phyloP scores from a whole-genome alignment of 1,139 yeast species.

The Diutina neorugosa region DNA sequence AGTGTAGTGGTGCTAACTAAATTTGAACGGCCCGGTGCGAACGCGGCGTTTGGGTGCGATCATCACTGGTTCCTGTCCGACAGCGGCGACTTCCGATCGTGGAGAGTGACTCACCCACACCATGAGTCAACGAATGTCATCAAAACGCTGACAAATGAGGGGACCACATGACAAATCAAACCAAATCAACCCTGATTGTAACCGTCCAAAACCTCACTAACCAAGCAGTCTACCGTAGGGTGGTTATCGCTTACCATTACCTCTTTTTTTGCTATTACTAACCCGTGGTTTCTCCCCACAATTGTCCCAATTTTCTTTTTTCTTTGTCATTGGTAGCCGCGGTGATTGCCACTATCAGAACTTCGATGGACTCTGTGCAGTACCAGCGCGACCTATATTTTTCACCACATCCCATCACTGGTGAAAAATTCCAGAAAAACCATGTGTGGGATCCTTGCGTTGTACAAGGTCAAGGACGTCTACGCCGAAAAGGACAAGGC shows the following conservation, averaged over 20 bases:
- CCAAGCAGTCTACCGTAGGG: no score
- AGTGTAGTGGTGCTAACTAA: no score
- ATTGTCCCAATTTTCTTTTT: no score
- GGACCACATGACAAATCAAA: no score
- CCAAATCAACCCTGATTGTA: no score
- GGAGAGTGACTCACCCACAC: neutral
- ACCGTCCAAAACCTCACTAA: no score
- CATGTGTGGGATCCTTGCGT: conserved; percentile 98
- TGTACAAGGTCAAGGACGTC: conserved; percentile 70
- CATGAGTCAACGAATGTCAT: no score
- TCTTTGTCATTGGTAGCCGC: neutral
- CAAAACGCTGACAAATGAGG: no score
- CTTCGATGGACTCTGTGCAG: neutral
- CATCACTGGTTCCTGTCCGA: neutral
- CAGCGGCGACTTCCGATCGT: neutral
- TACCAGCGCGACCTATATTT: neutral
- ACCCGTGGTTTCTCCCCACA: no score
- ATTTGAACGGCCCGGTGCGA: neutral
- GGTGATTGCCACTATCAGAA: neutral
- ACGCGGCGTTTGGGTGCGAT: neutral
- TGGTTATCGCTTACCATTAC: no score
- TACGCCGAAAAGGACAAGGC: conserved; percentile 79
- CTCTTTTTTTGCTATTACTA: no score
- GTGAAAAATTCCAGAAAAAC: neutral
- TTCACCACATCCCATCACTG: neutral